phyloP scores from a whole-genome alignment of 140 eudicot species.

The Stevia rebaudiana region DNA sequence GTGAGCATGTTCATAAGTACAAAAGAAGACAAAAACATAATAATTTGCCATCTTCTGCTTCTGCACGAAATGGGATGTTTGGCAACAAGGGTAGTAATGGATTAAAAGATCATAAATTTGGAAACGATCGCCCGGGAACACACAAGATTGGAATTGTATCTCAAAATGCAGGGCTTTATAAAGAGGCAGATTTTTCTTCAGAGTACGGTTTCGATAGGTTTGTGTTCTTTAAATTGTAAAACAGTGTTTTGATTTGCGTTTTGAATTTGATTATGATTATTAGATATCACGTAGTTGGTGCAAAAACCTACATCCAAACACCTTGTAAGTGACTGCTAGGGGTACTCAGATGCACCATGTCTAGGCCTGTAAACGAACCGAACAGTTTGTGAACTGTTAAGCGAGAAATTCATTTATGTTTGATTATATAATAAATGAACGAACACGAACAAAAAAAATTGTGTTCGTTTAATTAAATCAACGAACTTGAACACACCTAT shows the following conservation, averaged over 20 bases:
- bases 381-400: too few species aligned
- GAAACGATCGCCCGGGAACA: constrained; percentile 46
- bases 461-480: too few species aligned
- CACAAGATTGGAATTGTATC: constrained; percentile 43
- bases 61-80: constrained; percentile 38
- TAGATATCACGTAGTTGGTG: background rate
- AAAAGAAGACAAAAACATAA: constrained; percentile 59
- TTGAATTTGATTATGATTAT: constrained; percentile 2
- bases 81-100: constrained; percentile 33
- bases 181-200: constrained; percentile 38
- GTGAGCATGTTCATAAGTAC: constrained; percentile 77
- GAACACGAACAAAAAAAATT: too few species aligned
- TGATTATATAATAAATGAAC: too few species aligned
- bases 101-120: constrained; percentile 42
- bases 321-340: background rate
- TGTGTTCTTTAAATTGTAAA: constrained; percentile 19
- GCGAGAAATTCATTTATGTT: too few species aligned
- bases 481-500: too few species aligned
- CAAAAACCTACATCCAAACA: background rate
- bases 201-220: constrained; percentile 56
- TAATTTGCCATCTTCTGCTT: constrained; percentile 43
- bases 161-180: constrained; percentile 45
- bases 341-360: constrained; percentile 9
- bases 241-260: background rate
- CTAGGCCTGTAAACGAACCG: too few species aligned